These are phyloP conservation scores for Mallotus nudiflorus DNA, from an alignment of 345 rosid genomes.

Conservation along the genomic window DNA sequence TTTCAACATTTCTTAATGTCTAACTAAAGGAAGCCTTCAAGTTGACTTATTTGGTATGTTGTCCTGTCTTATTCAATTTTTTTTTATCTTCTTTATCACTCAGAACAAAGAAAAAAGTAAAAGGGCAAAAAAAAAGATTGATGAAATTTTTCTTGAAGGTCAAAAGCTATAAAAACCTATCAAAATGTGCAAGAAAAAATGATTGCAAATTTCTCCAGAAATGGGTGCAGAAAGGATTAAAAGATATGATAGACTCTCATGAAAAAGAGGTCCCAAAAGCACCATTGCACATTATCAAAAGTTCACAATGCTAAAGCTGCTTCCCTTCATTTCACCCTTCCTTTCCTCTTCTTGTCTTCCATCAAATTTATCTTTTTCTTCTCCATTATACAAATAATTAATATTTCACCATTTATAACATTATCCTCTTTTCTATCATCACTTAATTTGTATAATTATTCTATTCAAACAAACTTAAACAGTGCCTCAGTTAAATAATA, in stretches of 20 bases:
- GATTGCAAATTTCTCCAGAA: conserved; percentile 18
- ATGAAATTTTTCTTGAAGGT: not conserved
- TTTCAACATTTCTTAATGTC: too few species aligned
- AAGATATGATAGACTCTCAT: conserved; percentile 9
- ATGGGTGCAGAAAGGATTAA: conserved; percentile 16
- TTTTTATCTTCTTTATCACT: not conserved
- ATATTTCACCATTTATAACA: too few species aligned
- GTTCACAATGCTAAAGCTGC: not conserved
- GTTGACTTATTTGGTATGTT: not conserved
- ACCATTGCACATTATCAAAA: not conserved
- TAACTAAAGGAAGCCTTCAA: too few species aligned
- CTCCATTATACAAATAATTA: too few species aligned
- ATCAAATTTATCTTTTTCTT: too few species aligned
- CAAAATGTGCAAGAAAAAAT: not conserved
- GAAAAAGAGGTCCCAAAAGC: not conserved
- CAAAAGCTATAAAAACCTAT: not conserved
- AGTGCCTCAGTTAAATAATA: too few species aligned
- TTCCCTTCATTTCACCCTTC: too few species aligned
- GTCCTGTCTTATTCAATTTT: not conserved
- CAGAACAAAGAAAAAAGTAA: not conserved
- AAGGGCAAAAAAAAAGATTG: not conserved
- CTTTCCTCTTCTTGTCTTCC: too few species aligned
- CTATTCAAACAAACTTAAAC: too few species aligned
- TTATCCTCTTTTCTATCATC: too few species aligned
- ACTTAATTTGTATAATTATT: too few species aligned